Evolutionary conservation across 768 basidiomycete genomes (phyloP), one percentile per base, ranked within the genome.

Genomic region (Harrya chromipes): DNA sequence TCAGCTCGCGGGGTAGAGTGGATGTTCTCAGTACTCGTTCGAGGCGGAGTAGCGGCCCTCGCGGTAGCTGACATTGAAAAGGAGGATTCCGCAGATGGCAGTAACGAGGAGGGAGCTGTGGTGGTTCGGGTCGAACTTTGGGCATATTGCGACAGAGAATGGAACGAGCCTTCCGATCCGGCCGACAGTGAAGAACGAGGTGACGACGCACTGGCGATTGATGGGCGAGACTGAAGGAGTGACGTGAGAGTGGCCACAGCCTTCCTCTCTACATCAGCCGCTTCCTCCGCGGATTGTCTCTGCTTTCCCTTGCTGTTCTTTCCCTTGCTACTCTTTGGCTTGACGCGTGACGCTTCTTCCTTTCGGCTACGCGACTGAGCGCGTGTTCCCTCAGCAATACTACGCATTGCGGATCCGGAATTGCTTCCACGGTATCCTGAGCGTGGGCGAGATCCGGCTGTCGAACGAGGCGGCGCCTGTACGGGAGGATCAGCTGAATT

Each of bases 211-310:
- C 80, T 81, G 24, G 75, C 71, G 13, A 82, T 79, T 10, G 82
- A 81, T 17, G 83, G 81, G 41, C 82, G 74, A 49, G 85, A 78
- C 51, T 84, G 79, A 50, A 86, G 73, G 47, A 90, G 73, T 11
- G 82, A 83, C 0, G 89, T 90, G 55, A 91, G 72, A 9, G 89
- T 87, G 23, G 84, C 86, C 7, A 88, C 89, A 35, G 88, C 89
- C 65, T 90, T 86, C 79, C 90, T 85, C 65, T 89, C 87, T 43
- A 85, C 74, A 57, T 84, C 84, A 39, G 56, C 56, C 16, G 63
- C 55, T 54, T 58, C 57, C 63, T 63, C 68, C 46, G 53, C 60
- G 57, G 57, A 60, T 55, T 71, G 69, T 52, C 73, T 80, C 43
- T 69, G 73, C 54, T 82, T 81, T 55, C 79, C 75, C 65, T 77